Percentiles rank a stretch among this genome's conserved stretches.
phyloP scores from a whole-genome alignment of 1,139 yeast species.

The Hansenula sp. region DNA sequence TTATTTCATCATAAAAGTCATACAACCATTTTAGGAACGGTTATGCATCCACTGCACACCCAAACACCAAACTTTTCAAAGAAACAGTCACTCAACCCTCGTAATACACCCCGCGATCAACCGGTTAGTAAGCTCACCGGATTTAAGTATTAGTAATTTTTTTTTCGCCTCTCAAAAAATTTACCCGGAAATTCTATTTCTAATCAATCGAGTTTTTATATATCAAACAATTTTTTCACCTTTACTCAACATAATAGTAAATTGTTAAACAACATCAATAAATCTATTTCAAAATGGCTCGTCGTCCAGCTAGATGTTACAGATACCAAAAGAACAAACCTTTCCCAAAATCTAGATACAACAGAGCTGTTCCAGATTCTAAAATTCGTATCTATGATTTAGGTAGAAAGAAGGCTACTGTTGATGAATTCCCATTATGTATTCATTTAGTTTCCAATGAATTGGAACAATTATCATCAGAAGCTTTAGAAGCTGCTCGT shows the following conservation, averaged over 20 bases:
- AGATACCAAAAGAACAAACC: constrained; percentile 99
- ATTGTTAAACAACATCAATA: constrained; percentile 3
- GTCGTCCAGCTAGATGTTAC: constrained; percentile 99
- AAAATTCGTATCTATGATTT: constrained; percentile 98
- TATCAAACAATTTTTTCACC: constrained; percentile 1
- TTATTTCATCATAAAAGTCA: neutral
- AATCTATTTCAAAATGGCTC: constrained; percentile 82
- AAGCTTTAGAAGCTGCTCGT: constrained; percentile 99
- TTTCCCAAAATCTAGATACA: constrained; percentile 99
- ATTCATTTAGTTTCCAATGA: constrained; percentile 99
- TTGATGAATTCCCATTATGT: constrained; percentile 98
- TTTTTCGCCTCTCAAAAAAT: constrained; percentile 1
- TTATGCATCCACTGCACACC: constrained; percentile 5
- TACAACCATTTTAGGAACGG: neutral
- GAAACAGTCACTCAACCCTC: neutral
- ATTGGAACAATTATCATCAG: constrained; percentile 97
- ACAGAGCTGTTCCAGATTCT: constrained; percentile 99
- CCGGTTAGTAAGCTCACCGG: no score
- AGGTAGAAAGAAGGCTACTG: constrained; percentile 99
- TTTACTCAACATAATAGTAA: neutral
- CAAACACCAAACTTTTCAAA: neutral
- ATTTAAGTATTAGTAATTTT: neutral
- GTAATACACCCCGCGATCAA: no score
- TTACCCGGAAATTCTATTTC: constrained; percentile 8
- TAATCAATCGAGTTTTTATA: constrained; percentile 8